Base-by-base conservation (phyloP, 2,329 filamentous ascomycete species). In the Ilyonectria destructans region DNA sequence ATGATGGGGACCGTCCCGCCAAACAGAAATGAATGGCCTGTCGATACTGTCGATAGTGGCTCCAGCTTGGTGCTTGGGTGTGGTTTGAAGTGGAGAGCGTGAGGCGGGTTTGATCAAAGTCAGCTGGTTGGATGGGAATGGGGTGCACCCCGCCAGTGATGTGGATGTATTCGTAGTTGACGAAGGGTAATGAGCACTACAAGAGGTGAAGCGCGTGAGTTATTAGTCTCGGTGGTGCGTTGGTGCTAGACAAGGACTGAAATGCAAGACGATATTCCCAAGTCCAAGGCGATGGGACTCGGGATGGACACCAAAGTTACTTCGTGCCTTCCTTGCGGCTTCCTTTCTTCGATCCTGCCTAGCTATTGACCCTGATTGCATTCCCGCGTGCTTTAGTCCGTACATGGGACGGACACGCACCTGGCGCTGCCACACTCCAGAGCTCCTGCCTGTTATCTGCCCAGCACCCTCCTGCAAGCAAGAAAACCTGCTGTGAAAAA, bases 11-110 rank as follows among this genome's bases (percentile, higher is more conserved):
- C 40, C 15, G 40, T 54, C 67, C 73, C 65, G 64, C 37, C 63
- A 56, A 23, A 58, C 40, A 68, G 64, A 61, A 55, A 49, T 57
- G 40, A 68, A 65, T 63, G 59, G 55, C 62, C 68, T 75, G 67
- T 69, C 40, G 65, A 67, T 58, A 61, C 68, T 75, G 67, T 69
- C 40, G 65, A 67, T 58, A 61, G 62, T 74, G 70, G 70, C 73
- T 75, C 71, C 61, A 68, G 73, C 67, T 71, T 33, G 69, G 7
- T 69, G 51, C 60, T 43, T 48, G 9, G 21, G 48, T 31, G 46
- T 49, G 46, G 46, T 49, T 51, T 51, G 65, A 71, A 62, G 67
- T 69, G 65, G 58, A 60, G 56, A 67, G 67, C 57, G 62, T 56
- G 43, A 65, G 56, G 62, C 62, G 55, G 46, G 43, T 62, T 67